Conservation (phyloP, 106 monocot genomes). For the Dactylorhiza incarnata region DNA sequence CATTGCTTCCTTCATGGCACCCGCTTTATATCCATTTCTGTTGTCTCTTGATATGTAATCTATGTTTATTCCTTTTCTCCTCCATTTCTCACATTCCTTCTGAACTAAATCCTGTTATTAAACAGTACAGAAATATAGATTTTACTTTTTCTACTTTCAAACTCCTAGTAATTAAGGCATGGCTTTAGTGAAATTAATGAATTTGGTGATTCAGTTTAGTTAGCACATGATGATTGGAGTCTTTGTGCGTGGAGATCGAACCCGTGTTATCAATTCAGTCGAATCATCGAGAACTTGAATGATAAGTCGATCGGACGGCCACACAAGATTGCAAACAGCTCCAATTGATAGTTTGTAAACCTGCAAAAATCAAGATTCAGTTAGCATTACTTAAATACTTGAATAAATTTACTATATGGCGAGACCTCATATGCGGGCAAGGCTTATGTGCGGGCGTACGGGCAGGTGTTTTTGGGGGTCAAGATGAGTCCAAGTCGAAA, state of each 20-base stretch:
- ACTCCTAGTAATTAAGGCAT: too few relatives aligned
- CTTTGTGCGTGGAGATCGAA: not conserved
- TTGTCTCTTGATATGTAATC: constrained; percentile 33
- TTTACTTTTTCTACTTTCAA: not conserved
- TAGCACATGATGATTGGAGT: not conserved
- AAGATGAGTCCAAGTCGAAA: too few relatives aligned
- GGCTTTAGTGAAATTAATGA: too few relatives aligned
- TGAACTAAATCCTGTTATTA: constrained; percentile 33
- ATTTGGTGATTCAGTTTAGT: not conserved
- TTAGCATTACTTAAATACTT: not conserved
- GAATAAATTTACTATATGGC: not conserved
- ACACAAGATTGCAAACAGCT: constrained; percentile 39
- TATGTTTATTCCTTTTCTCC: constrained; percentile 32
- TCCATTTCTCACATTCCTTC: constrained; percentile 35
- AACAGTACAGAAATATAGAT: not conserved
- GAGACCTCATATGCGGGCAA: too few relatives aligned
- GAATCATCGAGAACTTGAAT: constrained; percentile 70
- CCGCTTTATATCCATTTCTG: constrained; percentile 34
- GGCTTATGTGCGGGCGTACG: too few relatives aligned
- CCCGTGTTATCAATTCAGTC: constrained; percentile 30
- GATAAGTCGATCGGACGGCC: constrained; percentile 51
- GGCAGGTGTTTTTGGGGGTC: too few relatives aligned
- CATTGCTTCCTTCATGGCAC: constrained; percentile 16
- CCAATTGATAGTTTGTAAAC: constrained; percentile 63
- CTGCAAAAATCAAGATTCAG: constrained; percentile 11